phyloP scores from a whole-genome alignment of 306 rosid genomes.

The Cicer arietinum region DNA sequence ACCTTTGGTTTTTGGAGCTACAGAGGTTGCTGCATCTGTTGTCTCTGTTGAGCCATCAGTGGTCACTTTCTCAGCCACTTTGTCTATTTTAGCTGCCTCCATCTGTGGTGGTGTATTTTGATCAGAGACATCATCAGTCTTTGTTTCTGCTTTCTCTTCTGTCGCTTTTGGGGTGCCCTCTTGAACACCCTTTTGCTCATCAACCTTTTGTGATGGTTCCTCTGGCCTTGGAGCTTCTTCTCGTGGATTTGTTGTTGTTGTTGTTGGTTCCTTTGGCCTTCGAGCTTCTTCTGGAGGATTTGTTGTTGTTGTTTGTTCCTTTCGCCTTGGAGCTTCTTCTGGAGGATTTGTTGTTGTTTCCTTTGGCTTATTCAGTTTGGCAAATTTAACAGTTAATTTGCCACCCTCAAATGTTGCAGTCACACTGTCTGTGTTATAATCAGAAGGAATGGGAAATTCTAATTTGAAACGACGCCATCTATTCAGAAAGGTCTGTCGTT shows the following conservation, averaged over 20 bases:
- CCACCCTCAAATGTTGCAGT: slow-evolving; percentile 62
- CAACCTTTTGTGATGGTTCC: slow-evolving; percentile 32
- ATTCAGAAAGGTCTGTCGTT: slow-evolving; percentile 39
- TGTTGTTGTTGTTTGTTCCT: slow-evolving; percentile 11
- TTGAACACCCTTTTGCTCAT: slow-evolving; percentile 20
- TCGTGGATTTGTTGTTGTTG: background rate
- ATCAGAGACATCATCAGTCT: slow-evolving; percentile 22
- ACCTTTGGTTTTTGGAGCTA: slow-evolving; percentile 29
- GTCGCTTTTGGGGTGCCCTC: slow-evolving; percentile 31
- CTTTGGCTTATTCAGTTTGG: slow-evolving; percentile 38
- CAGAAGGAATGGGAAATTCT: slow-evolving; percentile 58
- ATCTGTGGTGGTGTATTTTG: slow-evolving; percentile 36
- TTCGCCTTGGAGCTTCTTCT: slow-evolving; percentile 12
- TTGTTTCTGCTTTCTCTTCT: slow-evolving; percentile 32
- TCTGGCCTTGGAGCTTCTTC: slow-evolving; percentile 21
- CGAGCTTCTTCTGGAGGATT: slow-evolving; percentile 7
- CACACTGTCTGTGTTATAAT: slow-evolving; percentile 48
- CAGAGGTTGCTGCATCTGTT: slow-evolving; percentile 20
- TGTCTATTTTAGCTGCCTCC: slow-evolving; percentile 33
- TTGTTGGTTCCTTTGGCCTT: slow-evolving; percentile 20
- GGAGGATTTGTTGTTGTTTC: slow-evolving; percentile 30
- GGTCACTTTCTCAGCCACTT: slow-evolving; percentile 2
- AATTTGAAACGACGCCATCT: slow-evolving; percentile 59
- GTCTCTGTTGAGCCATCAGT: slow-evolving; percentile 37
- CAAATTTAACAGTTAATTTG: slow-evolving; percentile 48